Conservation (phyloP, 345 rosid genomes). For the Hibiscus trionum region DNA sequence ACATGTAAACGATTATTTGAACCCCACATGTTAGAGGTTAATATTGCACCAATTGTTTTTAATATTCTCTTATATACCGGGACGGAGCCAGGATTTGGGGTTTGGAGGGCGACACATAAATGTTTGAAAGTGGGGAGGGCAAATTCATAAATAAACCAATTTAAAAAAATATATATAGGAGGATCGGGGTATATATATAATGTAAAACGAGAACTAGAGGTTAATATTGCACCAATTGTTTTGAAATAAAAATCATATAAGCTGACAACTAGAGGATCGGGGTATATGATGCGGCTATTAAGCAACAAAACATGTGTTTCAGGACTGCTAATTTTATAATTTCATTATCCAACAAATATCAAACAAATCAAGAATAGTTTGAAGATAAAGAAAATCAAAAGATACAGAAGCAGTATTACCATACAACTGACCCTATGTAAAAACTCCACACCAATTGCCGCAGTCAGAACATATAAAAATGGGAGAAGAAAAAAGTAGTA, state of each 20-base stretch:
- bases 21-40: background rate
- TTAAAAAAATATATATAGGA: too few species aligned
- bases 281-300: background rate
- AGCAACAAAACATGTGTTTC: background rate
- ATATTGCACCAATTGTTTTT: background rate
- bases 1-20: background rate
- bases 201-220: background rate
- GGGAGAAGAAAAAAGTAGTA: too few species aligned
- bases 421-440: background rate
- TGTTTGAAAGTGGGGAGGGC: too few species aligned
- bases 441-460: background rate
- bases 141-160: too few species aligned
- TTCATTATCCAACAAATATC: background rate
- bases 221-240: background rate
- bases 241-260: background rate
- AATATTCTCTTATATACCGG: too few species aligned
- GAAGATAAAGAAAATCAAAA: background rate
- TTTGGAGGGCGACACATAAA: too few species aligned
- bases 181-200: too few species aligned
- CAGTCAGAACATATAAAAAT: background rate
- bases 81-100: too few species aligned
- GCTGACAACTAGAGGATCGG: background rate
- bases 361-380: background rate
- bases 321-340: background rate
- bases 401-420: background rate